These are phyloP conservation scores for Yarrowia divulgata DNA, from an alignment of 805 yeast genomes.

Conservation along the genomic window DNA sequence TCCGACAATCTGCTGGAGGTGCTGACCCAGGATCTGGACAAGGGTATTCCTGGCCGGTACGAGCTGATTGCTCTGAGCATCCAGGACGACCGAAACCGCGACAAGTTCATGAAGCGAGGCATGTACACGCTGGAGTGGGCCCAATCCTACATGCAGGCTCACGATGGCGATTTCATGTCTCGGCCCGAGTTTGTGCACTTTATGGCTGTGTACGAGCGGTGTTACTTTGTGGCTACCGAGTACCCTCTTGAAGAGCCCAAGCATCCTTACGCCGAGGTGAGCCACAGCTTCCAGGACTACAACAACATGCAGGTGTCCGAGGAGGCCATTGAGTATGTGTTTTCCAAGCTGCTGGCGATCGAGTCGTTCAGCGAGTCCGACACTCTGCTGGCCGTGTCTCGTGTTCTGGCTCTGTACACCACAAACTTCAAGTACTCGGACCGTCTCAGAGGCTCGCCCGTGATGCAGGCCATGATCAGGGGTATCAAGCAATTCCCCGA, in stretches of 20 bases:
- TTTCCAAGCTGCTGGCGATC: constrained; percentile 9
- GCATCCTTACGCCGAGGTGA: constrained; percentile 21
- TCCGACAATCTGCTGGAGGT: constrained; percentile 1
- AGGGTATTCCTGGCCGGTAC: constrained; percentile 27
- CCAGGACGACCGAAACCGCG: constrained; percentile 27
- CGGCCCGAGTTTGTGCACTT: constrained; percentile 37
- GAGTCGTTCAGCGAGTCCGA: constrained; percentile 8
- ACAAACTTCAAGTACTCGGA: constrained; percentile 54
- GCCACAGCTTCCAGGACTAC: constrained; percentile 10
- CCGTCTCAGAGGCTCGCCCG: constrained; percentile 56
- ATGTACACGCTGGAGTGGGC: constrained; percentile 35
- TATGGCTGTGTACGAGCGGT: constrained; percentile 30
- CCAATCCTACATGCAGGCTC: constrained; percentile 10
- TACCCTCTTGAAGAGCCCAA: constrained; percentile 13
- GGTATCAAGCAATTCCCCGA: constrained; percentile 52
- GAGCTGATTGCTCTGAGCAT: constrained; percentile 19
- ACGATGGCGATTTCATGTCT: constrained; percentile 21
- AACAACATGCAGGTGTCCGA: constrained; percentile 6
- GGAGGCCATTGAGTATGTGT: constrained; percentile 28
- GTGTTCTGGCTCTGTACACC: constrained; percentile 63
- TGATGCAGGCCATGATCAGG: constrained; percentile 58
- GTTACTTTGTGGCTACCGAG: constrained; percentile 17
- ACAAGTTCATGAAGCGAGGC: constrained; percentile 9
- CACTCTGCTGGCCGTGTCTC: constrained; percentile 55
- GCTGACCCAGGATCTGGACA: background rate